A percentile compares a stretch with the other conserved stretches of the same genome.
phyloP scores from a whole-genome alignment of 2,329 filamentous ascomycete genomes.

The Clonostachys sp. region DNA sequence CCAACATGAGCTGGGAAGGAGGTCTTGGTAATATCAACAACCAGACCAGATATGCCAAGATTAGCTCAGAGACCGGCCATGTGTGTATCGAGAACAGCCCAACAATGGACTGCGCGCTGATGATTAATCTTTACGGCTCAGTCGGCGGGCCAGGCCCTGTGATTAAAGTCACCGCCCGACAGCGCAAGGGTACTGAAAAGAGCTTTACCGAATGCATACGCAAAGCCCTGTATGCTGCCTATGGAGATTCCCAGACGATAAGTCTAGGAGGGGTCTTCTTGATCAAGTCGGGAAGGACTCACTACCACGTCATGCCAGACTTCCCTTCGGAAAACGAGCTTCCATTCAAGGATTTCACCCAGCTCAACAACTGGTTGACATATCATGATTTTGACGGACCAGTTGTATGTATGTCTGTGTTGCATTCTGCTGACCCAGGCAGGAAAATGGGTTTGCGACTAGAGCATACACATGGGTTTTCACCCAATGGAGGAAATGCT shows the following conservation, averaged over 20 bases:
- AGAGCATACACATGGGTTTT: slow-evolving; percentile 43
- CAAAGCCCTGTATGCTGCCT: slow-evolving; percentile 15
- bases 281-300: slow-evolving; percentile 25
- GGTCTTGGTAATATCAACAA: slow-evolving; percentile 12
- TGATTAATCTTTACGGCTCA: slow-evolving; percentile 35
- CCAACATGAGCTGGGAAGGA: slow-evolving; percentile 24
- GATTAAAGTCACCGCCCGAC: slow-evolving; percentile 24
- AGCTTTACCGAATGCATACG: slow-evolving; percentile 27
- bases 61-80: slow-evolving; percentile 9
- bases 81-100: slow-evolving; percentile 12
- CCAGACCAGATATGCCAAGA: slow-evolving; percentile 16
- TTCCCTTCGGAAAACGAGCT: slow-evolving; percentile 19
- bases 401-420: slow-evolving; percentile 31
- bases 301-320: slow-evolving; percentile 38
- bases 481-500: slow-evolving; percentile 14
- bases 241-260: slow-evolving; percentile 19
- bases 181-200: slow-evolving; percentile 11
- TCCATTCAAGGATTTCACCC: slow-evolving; percentile 17
- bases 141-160: slow-evolving; percentile 23
- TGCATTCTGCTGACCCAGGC: slow-evolving; percentile 33
- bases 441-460: slow-evolving; percentile 28
- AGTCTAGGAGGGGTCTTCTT: slow-evolving; percentile 35
- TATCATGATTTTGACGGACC: slow-evolving; percentile 28
- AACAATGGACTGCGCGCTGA: slow-evolving; percentile 28
- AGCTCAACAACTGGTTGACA: slow-evolving; percentile 29